phyloP scores from a whole-genome alignment of 2,329 filamentous ascomycete species.

The Cadophora luteo-olivacea region DNA sequence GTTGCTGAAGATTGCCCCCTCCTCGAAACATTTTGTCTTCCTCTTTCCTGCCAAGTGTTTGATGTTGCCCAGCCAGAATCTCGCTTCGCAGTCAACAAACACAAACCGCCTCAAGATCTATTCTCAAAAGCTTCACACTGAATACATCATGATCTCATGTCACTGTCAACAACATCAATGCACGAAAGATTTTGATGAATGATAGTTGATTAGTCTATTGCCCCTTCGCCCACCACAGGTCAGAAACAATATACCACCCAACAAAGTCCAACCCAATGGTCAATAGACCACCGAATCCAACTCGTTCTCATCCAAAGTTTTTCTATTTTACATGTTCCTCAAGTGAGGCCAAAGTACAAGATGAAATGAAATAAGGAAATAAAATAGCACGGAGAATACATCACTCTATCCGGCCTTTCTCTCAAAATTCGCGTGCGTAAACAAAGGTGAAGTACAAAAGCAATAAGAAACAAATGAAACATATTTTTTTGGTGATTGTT shows the following conservation, averaged over 20 bases:
- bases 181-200: background rate
- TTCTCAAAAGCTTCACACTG: background rate
- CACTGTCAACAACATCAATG: background rate
- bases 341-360: no score
- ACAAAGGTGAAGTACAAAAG: background rate
- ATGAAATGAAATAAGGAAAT: background rate
- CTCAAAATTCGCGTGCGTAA: background rate
- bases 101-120: background rate
- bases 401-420: no score
- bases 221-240: conserved; percentile 7
- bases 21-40: background rate
- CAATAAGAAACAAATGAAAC: background rate
- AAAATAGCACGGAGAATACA: no score
- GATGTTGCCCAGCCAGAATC: background rate
- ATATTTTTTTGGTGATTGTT: background rate
- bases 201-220: conserved; percentile 14
- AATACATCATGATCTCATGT: background rate
- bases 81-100: background rate
- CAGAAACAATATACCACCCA: conserved; percentile 8
- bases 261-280: conserved; percentile 1
- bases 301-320: conserved; percentile 1
- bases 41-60: background rate
- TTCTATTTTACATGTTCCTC: background rate
- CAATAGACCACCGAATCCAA: background rate
- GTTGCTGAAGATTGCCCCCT: background rate